Conservation (phyloP, 441 rosid species). For the Francoa sonchifolia region DNA sequence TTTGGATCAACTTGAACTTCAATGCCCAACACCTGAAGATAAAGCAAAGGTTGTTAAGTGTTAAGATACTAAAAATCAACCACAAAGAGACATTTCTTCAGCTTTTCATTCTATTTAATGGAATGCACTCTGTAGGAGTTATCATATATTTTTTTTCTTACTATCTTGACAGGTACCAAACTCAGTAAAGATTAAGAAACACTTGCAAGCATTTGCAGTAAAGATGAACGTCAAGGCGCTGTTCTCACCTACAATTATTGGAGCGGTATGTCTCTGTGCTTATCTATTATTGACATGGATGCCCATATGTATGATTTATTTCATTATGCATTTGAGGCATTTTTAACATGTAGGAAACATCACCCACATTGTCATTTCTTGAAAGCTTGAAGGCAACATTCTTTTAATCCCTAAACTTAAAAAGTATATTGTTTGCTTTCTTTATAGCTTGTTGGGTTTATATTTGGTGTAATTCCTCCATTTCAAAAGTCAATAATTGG, state of each 20-base stretch:
- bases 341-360: background rate
- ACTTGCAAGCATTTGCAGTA: constrained; percentile 15
- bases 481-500: constrained; percentile 40
- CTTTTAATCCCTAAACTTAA: background rate
- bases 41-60: constrained; percentile 15
- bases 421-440: background rate
- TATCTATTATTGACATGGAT: background rate
- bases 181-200: constrained; percentile 17
- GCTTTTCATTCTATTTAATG: background rate
- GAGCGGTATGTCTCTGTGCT: constrained; percentile 34
- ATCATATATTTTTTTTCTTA: background rate
- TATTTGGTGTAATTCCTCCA: constrained; percentile 39
- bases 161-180: constrained; percentile 21
- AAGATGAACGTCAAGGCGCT: constrained; percentile 36
- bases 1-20: constrained; percentile 8
- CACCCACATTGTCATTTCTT: background rate
- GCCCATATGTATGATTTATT: background rate
- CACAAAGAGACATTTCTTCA: background rate
- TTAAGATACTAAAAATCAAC: background rate
- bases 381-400: background rate
- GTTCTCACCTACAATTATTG: constrained; percentile 68
- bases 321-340: background rate
- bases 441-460: constrained; percentile 44
- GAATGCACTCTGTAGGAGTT: background rate
- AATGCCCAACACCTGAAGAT: constrained; percentile 7